Percentiles rank a stretch among this genome's conserved stretches.
Evolutionary conservation across 768 basidiomycete species (phyloP).

Genomic region (Pisolithus orientalis): DNA sequence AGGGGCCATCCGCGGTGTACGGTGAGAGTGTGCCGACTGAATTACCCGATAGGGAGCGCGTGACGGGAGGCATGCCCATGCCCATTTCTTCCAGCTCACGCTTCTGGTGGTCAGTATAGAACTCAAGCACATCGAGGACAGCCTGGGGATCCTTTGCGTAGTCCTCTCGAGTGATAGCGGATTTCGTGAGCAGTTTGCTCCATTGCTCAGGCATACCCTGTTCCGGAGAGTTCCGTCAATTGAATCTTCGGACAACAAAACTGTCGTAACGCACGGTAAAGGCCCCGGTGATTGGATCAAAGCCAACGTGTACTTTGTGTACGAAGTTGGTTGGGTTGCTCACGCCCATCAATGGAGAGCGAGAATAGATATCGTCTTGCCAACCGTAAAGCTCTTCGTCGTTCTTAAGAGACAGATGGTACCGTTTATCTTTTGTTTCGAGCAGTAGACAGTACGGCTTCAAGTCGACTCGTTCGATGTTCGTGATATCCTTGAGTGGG

Average conservation of each 20-base stretch:
- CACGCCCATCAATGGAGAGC: conserved; percentile 89
- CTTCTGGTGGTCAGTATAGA: conserved; percentile 97
- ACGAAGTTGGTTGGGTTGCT: conserved; percentile 96
- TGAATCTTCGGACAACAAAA: background rate
- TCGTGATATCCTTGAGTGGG: conserved; percentile 68
- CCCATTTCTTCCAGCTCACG: conserved; percentile 75
- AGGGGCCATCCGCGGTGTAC: conserved; percentile 29
- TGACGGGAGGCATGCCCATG: conserved; percentile 24
- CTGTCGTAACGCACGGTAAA: conserved; percentile 70
- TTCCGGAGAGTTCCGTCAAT: background rate
- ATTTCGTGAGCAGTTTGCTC: conserved; percentile 94
- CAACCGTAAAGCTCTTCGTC: conserved; percentile 98
- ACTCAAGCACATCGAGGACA: conserved; percentile 94
- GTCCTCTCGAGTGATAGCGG: conserved; percentile 96
- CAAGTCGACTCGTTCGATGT: conserved; percentile 86
- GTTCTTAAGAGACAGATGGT: conserved; percentile 76
- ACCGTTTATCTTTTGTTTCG: conserved; percentile 79
- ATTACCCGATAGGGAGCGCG: conserved; percentile 15
- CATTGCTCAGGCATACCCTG: conserved; percentile 97
- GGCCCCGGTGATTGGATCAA: conserved; percentile 87
- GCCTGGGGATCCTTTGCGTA: conserved; percentile 96
- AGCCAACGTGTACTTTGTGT: conserved; percentile 97
- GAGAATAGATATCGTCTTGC: conserved; percentile 94
- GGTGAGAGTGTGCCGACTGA: conserved; percentile 26
- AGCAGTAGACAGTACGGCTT: conserved; percentile 92